Evolutionary conservation across 2,329 filamentous ascomycete genomes (phyloP), one percentile per base, ranked within the genome.

Genomic region (Epichloe elymi): DNA sequence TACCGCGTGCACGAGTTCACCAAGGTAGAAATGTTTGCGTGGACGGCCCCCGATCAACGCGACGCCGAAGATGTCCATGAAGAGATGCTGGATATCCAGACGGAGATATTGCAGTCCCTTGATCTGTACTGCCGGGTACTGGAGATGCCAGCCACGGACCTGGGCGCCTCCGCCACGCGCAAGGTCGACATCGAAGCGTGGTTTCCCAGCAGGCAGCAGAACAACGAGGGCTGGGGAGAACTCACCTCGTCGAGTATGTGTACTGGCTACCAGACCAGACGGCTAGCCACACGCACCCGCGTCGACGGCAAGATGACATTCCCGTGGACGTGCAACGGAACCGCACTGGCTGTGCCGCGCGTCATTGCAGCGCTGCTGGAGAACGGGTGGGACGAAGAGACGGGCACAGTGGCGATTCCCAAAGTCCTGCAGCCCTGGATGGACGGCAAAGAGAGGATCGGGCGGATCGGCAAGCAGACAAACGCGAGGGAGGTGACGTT

Each of bases 1-100:
- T 98, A 97, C 69, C 85, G 93, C 30, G 93, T 98, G 3, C 93
- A 98, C 68, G 93, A 98, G 68, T 98, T 98, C 69, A 95, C 89
- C 30, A 98, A 98, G 66, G 91, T 98, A 0, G 93, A 98, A 68
- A 83, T 98, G 74, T 97, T 98, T 64, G 89, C 86, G 0, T 98
- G 93, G 93, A 85, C 88, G 4, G 60, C 75, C 33, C 80, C 86
- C 1, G 74, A 80, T 49, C 52, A 60, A 2, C 63, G 61, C 35
- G 63, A 66, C 40, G 71, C 80, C 0, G 70, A 75, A 7, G 70
- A 76, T 0, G 60, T 91, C 12, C 95, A 95, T 65, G 74, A 86
- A 48, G 89, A 96, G 67, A 88, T 98, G 74, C 72, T 96, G 48
- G 78, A 80, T 54, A 84, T 96, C 49, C 93, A 98, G 69, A 85